Base-by-base conservation (phyloP, 2,329 filamentous ascomycete species). In the Alternaria infectoria region DNA sequence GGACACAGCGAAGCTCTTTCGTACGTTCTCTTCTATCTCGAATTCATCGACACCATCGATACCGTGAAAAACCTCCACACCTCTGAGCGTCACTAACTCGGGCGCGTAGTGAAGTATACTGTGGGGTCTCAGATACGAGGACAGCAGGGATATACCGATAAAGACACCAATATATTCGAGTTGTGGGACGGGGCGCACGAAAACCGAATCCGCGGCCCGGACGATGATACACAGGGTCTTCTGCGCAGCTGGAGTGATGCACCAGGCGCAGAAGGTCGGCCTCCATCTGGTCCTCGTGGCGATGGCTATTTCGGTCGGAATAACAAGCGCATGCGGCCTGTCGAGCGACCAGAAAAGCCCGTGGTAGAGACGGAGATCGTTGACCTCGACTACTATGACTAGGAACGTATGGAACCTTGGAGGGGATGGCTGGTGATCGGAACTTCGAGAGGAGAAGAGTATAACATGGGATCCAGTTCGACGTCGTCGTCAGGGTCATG, bases 1-100 rank as follows among this genome's bases (percentile, higher is more conserved):
- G 12, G 74, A 77, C n/a, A 68, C 66, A 0, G 69, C 67, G 0
- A 58, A 66, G 12, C 52, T 77, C 4, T 68, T 75, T 7, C 23
- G 74, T 77, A 58, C 19, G 67, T 66, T 15, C 13, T 17, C 43
- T 17, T 13, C 8, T 11, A 17, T 6, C 5, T 15, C 15, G 2
- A n/a, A n/a, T n/a, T n/a, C n/a, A n/a, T n/a, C n/a, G n/a, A n/a
- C n/a, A n/a, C n/a, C n/a, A n/a, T n/a, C n/a, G n/a, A n/a, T n/a
- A n/a, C n/a, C n/a, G n/a, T n/a, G n/a, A n/a, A n/a, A n/a, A n/a
- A n/a, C 32, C 8, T 40, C 9, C 3, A 7, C 11, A 17, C 43
- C 17, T 9, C 5, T 4, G 8, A 3, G 30, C 12, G 5, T 50
- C 21, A 13, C 56, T 71, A 13, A 68, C 28, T 10, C 26, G 10